Percentiles rank a stretch among this genome's conserved stretches.
phyloP scores from a whole-genome alignment of 2,329 filamentous ascomycete genomes.

The Cladobotryum mycophilum region DNA sequence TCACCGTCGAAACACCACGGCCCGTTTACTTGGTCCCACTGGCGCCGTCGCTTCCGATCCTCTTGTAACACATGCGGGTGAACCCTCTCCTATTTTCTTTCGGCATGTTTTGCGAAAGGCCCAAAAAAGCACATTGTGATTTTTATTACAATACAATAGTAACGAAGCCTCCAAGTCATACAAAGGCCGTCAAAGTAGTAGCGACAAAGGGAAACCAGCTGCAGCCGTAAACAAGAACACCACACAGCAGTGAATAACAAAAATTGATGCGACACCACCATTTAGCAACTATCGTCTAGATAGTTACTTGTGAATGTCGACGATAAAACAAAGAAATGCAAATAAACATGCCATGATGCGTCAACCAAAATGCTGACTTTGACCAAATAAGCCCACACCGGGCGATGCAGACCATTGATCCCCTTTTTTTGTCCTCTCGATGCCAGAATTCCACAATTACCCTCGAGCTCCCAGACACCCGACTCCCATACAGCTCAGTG shows the following conservation, averaged over 20 bases:
- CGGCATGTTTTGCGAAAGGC: slow-evolving; percentile 8
- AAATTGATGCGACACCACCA: not conserved
- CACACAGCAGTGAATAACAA: slow-evolving; percentile 1
- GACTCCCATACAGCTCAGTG: slow-evolving; percentile 5
- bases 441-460: slow-evolving; percentile 2
- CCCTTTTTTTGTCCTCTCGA: not conserved
- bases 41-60: not conserved
- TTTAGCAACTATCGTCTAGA: not conserved
- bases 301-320: slow-evolving; percentile 1
- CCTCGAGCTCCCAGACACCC: slow-evolving; percentile 1
- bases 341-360: not conserved
- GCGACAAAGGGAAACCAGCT: not conserved
- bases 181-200: not conserved
- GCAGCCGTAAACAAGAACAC: slow-evolving; percentile 1
- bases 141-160: slow-evolving; percentile 2
- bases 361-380: not conserved
- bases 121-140: slow-evolving; percentile 5
- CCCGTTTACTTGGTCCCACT: too few relatives aligned
- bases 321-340: not conserved
- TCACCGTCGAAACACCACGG: too few relatives aligned
- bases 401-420: slow-evolving; percentile 4
- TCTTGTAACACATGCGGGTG: slow-evolving; percentile 8
- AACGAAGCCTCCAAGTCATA: slow-evolving; percentile 3
- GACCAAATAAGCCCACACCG: not conserved
- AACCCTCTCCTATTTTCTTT: slow-evolving; percentile 6